phyloP scores from a whole-genome alignment of 176 grass and related monocot species.

The Oryza longistaminata region DNA sequence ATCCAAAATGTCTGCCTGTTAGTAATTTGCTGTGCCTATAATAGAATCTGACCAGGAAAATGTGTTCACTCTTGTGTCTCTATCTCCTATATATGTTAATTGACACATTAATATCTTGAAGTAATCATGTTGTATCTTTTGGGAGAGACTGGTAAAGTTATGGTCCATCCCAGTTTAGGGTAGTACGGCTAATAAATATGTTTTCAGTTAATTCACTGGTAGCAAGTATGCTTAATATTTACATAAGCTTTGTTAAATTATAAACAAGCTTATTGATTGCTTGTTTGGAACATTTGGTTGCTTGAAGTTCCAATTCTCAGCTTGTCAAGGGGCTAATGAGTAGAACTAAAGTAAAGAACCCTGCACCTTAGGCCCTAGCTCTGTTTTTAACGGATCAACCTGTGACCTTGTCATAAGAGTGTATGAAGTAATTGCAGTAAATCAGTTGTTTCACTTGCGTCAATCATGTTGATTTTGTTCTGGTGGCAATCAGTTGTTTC shows the following conservation, averaged over 20 bases:
- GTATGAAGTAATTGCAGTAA: neutral
- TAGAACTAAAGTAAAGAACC: neutral
- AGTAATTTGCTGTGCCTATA: neutral
- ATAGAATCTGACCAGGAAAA: neutral
- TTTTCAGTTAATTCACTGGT: neutral
- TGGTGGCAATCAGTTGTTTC: neutral
- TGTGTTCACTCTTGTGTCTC: neutral
- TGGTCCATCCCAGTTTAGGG: neutral
- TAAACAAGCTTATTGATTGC: neutral
- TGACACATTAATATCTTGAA: neutral
- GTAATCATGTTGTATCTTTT: neutral
- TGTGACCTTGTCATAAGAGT: neutral
- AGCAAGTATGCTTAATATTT: conserved; percentile 1
- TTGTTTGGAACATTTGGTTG: neutral
- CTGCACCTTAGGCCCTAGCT: neutral
- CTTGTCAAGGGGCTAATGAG: neutral
- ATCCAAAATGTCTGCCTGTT: neutral
- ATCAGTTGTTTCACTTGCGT: neutral
- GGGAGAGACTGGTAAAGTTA: neutral
- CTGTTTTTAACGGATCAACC: neutral
- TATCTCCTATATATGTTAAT: neutral
- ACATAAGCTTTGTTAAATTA: neutral
- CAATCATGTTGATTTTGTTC: neutral
- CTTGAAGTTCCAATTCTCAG: neutral
- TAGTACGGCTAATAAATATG: neutral